Base-by-base conservation (phyloP, 1,284 basidiomycete species). In the Austroboletus novae-zelandiae region DNA sequence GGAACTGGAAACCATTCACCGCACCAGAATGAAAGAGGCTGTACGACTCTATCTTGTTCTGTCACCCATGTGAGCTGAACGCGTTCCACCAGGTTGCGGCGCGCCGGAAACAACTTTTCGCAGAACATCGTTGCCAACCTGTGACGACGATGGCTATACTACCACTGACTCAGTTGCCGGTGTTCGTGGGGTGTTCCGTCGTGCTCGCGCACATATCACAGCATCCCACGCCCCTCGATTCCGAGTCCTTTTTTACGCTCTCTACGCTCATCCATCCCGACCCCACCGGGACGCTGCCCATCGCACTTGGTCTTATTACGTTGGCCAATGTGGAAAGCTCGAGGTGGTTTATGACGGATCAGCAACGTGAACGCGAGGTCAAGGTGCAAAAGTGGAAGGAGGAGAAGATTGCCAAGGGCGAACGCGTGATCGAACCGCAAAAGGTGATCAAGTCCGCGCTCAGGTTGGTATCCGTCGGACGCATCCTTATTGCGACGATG, bases 321-420 rank as follows among this genome's bases (percentile, higher is more conserved):
- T 74, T 92, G 69, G 82, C 83, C 3, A 91, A 91, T 55, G 84
- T 90, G 10, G 90, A 93, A 61, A 81, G 86, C 15, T 77, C 81
- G 31, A 79, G 77, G 42, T 89, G 85, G 86, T 79, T 87, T 54
- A 73, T 83, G 66, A 79, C 74, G 31, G 74, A 80, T 7, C 74
- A 75, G 10, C 78, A 81, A 50, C 73, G 74, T 39, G 75, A 78
- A 59, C 65, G 68, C 18, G 56, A 62, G 44, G 41, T 47, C 47
- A 71, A 73, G 40, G 65, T 71, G 46, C 73, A 71, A 50, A 62
- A 66, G 40, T 69, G 74, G 42, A 77, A 80, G 56, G 75, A 77
- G 30, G 71, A 74, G 52, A 75, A 70, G 58, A 61, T 72, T 18
- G 74, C 71, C 67, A 60, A 72, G 68, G 63, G 77, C 48, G 65